These are phyloP conservation scores for Arxiozyma bovina DNA, from an alignment of 1,139 yeast species.

Conservation along the genomic window DNA sequence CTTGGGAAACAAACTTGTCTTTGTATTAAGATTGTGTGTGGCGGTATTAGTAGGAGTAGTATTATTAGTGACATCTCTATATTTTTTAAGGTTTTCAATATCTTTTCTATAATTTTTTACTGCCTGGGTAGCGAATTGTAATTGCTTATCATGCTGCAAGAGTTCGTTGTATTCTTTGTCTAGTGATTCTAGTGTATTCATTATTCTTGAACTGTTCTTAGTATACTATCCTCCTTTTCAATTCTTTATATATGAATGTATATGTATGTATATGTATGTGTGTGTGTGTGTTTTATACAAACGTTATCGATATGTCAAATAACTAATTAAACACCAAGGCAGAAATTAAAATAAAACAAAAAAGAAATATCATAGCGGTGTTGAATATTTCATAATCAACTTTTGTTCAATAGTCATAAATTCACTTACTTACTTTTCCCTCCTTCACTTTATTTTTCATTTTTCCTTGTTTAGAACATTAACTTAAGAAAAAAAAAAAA, in stretches of 20 bases:
- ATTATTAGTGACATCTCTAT: constrained; percentile 9
- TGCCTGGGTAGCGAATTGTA: constrained; percentile 12
- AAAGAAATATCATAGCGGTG: not conserved
- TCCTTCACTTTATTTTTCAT: not conserved
- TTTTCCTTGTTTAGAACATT: not conserved
- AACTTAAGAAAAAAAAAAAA: no score
- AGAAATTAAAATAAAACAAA: no score
- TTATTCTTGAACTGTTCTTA: not conserved
- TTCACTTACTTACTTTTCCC: no score
- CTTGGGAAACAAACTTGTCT: constrained; percentile 5
- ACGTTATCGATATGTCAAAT: not conserved
- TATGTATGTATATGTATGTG: no score
- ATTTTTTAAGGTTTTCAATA: constrained; percentile 1
- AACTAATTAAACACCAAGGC: not conserved
- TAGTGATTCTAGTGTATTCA: not conserved
- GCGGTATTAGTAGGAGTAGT: no score
- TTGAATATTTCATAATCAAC: no score
- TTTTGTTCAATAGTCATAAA: not conserved
- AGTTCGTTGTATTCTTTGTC: constrained; percentile 4
- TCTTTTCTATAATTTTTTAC: constrained; percentile 5
- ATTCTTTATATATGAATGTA: no score
- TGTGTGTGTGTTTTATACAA: no score
- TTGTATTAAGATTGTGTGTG: not conserved
- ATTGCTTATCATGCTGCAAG: constrained; percentile 9
- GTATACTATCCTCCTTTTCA: not conserved